Conservation (phyloP, 345 rosid species). For the Conringia planisiliqua region DNA sequence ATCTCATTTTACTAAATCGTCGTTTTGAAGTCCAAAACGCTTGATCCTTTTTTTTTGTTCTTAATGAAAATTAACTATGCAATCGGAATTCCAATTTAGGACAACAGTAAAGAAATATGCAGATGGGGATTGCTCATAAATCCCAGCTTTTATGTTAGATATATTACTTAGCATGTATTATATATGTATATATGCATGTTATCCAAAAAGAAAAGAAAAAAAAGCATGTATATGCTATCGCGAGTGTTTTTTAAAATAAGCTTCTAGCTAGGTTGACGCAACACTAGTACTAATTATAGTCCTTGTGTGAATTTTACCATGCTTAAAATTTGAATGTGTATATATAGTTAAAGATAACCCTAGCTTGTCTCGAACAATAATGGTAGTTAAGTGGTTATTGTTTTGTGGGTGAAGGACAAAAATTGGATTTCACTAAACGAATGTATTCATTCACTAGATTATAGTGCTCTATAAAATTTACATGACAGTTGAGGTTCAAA, state of each 20-base stretch:
- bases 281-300: neutral
- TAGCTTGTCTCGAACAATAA: neutral
- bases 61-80: neutral
- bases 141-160: neutral
- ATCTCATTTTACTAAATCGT: neutral
- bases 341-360: neutral
- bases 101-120: neutral
- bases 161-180: neutral
- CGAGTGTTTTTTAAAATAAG: neutral
- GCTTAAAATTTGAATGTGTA: neutral
- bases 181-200: neutral
- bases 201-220: neutral
- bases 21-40: neutral
- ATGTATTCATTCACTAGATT: neutral
- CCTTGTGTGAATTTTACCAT: neutral
- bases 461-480: neutral
- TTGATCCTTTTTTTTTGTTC: neutral
- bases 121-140: neutral
- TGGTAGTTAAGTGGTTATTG: neutral
- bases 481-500: neutral
- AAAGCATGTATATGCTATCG: neutral
- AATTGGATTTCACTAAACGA: neutral
- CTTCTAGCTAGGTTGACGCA: neutral
- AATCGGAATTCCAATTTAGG: neutral
- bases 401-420: neutral